These are phyloP conservation scores for Priceomyces carsonii DNA, from an alignment of 805 yeast genomes.

Conservation along the genomic window DNA sequence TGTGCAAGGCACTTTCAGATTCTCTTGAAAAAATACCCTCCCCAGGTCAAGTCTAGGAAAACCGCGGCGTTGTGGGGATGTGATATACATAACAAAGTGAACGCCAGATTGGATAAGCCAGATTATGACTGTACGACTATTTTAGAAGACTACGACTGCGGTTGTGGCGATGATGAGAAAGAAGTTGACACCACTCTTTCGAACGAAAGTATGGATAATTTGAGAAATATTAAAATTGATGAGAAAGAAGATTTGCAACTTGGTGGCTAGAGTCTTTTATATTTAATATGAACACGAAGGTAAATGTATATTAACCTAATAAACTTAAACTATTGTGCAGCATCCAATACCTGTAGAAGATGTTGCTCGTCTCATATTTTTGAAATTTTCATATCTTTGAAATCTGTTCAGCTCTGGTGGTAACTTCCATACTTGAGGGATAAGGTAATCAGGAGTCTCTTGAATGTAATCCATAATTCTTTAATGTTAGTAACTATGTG, in stretches of 20 bases:
- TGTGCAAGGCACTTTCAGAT: conserved; percentile 89
- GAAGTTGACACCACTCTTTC: conserved; percentile 44
- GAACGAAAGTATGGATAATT: conserved; percentile 35
- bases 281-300: not conserved
- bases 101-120: conserved; percentile 65
- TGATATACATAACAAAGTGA: conserved; percentile 84
- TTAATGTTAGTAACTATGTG: conserved; percentile 6
- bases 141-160: conserved; percentile 92
- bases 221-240: conserved; percentile 44
- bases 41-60: conserved; percentile 74
- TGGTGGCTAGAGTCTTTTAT: conserved; percentile 35
- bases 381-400: conserved; percentile 23
- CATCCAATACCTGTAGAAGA: conserved; percentile 19
- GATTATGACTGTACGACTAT: conserved; percentile 83
- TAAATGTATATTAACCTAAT: not conserved
- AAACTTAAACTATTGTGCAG: conserved; percentile 23
- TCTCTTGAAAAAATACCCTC: conserved; percentile 72
- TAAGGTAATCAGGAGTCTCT: conserved; percentile 46
- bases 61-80: conserved; percentile 97
- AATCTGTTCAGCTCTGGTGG: conserved; percentile 37
- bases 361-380: conserved; percentile 4
- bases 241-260: conserved; percentile 46
- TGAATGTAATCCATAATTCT: conserved; percentile 45
- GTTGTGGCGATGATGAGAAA: conserved; percentile 81
- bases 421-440: conserved; percentile 45